A percentile compares a stretch with the other conserved stretches of the same genome.
phyloP scores from a whole-genome alignment of 148 eudicot genomes.

The Vaccinium myrtillus region DNA sequence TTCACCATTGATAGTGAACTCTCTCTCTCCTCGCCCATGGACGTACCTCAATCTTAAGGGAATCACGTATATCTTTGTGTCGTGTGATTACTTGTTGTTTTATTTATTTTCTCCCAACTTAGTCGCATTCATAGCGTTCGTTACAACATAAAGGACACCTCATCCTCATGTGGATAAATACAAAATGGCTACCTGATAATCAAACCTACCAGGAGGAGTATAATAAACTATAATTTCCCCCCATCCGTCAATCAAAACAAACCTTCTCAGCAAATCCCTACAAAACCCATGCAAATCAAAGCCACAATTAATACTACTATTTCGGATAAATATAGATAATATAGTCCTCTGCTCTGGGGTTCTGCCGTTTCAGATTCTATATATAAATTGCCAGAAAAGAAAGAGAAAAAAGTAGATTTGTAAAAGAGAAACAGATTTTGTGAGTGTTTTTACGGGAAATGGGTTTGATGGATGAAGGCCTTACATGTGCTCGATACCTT shows the following conservation, averaged over 20 bases:
- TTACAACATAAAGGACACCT: not conserved
- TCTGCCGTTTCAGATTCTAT: too few relatives aligned
- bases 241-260: too few relatives aligned
- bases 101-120: too few relatives aligned
- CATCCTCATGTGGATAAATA: not conserved
- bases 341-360: not conserved
- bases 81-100: too few relatives aligned
- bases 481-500: too few relatives aligned
- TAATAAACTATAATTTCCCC: not conserved
- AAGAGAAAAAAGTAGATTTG: not conserved
- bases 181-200: constrained; percentile 4
- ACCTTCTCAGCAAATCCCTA: too few relatives aligned
- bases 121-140: too few relatives aligned
- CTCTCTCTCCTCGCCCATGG: too few relatives aligned
- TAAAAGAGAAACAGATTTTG: not conserved
- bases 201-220: constrained; percentile 12
- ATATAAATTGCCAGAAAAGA: not conserved
- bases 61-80: too few relatives aligned
- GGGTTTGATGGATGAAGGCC: too few relatives aligned
- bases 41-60: too few relatives aligned
- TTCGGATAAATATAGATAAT: not conserved
- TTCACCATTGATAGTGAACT: too few relatives aligned
- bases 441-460: not conserved
- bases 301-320: not conserved
- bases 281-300: constrained; percentile 10